Evolutionary conservation across 805 yeast species (phyloP).

Genomic region (Cyberlindnera mycetangii): DNA sequence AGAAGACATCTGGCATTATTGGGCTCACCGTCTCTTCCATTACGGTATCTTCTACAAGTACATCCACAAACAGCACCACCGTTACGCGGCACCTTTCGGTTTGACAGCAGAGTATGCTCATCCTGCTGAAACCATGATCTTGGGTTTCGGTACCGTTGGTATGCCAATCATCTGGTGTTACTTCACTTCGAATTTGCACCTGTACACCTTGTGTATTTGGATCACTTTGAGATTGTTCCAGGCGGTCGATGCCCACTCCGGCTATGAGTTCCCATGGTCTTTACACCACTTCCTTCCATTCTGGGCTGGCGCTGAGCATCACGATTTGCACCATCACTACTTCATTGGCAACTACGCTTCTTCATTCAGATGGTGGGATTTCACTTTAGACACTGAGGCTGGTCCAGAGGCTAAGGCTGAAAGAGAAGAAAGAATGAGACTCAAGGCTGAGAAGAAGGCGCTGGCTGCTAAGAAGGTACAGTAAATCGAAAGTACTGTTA

Average conservation of each 20-base stretch:
- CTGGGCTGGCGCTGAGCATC: slow-evolving; percentile 99
- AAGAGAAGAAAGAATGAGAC: slow-evolving; percentile 63
- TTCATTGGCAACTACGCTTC: slow-evolving; percentile 95
- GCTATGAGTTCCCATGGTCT: slow-evolving; percentile 97
- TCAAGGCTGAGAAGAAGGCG: slow-evolving; percentile 24
- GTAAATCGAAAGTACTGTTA: too few species aligned
- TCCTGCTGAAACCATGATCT: slow-evolving; percentile 85
- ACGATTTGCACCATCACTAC: slow-evolving; percentile 94
- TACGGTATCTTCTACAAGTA: slow-evolving; percentile 84
- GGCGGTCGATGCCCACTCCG: slow-evolving; percentile 97
- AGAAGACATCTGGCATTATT: slow-evolving; percentile 97
- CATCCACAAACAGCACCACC: slow-evolving; percentile 96
- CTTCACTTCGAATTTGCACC: slow-evolving; percentile 72
- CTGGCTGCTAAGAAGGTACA: slow-evolving; percentile 14
- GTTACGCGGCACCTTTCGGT: slow-evolving; percentile 97
- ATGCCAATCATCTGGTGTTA: slow-evolving; percentile 84
- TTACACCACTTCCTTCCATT: slow-evolving; percentile 87
- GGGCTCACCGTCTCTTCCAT: slow-evolving; percentile 90
- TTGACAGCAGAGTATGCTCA: slow-evolving; percentile 97
- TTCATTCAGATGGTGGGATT: slow-evolving; percentile 96
- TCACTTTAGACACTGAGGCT: slow-evolving; percentile 80
- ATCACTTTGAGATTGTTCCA: slow-evolving; percentile 84
- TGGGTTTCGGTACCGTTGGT: slow-evolving; percentile 96
- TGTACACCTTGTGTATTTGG: slow-evolving; percentile 90
- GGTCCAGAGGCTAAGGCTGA: slow-evolving; percentile 75